phyloP scores from a whole-genome alignment of 768 basidiomycete species.

The Kwoniella dendrophila region DNA sequence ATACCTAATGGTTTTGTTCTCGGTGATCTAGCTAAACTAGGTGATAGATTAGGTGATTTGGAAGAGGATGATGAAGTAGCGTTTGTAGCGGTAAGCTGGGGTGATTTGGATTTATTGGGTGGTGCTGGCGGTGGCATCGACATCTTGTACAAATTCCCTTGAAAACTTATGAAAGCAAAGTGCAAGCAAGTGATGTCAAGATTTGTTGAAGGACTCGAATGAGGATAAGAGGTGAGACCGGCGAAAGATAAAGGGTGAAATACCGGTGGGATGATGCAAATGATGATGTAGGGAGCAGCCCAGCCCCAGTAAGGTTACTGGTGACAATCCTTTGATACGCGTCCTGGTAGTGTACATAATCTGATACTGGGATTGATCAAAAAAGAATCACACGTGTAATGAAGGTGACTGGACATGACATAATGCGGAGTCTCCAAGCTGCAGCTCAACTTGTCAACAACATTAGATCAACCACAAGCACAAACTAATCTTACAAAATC shows the following conservation, averaged over 20 bases:
- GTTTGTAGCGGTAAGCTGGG: neutral
- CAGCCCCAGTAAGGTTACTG: neutral
- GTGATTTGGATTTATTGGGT: constrained; percentile 16
- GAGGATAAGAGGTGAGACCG: no score
- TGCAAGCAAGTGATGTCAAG: no score
- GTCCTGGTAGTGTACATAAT: neutral
- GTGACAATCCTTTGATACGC: neutral
- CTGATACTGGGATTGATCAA: neutral
- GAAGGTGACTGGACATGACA: constrained; percentile 1
- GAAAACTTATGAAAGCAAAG: no score
- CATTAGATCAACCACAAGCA: no score
- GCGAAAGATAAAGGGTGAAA: no score
- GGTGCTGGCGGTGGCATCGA: constrained; percentile 26
- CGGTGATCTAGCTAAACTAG: constrained; percentile 6
- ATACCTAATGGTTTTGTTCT: constrained; percentile 6
- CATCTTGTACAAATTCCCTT: no score
- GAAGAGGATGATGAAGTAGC: constrained; percentile 1
- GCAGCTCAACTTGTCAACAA: neutral
- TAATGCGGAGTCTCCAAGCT: constrained; percentile 1
- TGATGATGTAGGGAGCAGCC: no score
- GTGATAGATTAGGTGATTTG: constrained; percentile 6
- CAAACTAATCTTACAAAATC: neutral
- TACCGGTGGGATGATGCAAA: no score
- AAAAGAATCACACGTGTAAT: constrained; percentile 6
- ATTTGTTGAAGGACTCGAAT: neutral